These are phyloP conservation scores for Monilinia polystroma DNA, from an alignment of 2,329 filamentous ascomycete genomes.

Conservation along the genomic window DNA sequence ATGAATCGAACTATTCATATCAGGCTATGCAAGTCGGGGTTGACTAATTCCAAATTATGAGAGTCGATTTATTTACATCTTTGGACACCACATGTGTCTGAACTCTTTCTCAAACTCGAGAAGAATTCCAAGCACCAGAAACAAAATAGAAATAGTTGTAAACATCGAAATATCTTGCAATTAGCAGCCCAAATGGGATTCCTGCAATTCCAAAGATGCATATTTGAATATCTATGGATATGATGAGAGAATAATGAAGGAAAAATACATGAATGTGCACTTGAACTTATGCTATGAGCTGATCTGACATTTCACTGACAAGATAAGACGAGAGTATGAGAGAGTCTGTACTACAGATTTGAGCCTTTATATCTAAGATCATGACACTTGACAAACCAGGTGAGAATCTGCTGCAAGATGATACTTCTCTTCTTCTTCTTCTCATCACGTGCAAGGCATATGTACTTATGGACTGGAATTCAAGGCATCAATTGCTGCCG, in stretches of 20 bases:
- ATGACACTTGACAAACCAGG: not conserved
- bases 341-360: not conserved
- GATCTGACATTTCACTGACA: not conserved
- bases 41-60: not conserved
- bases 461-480: not conserved
- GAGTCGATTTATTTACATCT: not conserved
- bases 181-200: not conserved
- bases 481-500: constrained; percentile 1
- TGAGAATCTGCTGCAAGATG: not conserved
- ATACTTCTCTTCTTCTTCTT: not conserved
- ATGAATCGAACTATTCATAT: not conserved
- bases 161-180: not conserved
- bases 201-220: not conserved
- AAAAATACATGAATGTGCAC: not conserved
- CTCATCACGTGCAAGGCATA: not conserved
- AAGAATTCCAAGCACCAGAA: too few species aligned
- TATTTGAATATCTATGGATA: not conserved
- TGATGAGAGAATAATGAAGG: not conserved
- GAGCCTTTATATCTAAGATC: not conserved
- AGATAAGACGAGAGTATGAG: not conserved
- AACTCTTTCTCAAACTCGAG: not conserved
- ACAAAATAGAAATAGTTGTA: not conserved
- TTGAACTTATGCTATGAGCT: not conserved
- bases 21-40: not conserved
- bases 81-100: not conserved